Evolutionary conservation across 192 early-diverging fungal species (phyloP).

Genomic region (Mortierella hygrophila): DNA sequence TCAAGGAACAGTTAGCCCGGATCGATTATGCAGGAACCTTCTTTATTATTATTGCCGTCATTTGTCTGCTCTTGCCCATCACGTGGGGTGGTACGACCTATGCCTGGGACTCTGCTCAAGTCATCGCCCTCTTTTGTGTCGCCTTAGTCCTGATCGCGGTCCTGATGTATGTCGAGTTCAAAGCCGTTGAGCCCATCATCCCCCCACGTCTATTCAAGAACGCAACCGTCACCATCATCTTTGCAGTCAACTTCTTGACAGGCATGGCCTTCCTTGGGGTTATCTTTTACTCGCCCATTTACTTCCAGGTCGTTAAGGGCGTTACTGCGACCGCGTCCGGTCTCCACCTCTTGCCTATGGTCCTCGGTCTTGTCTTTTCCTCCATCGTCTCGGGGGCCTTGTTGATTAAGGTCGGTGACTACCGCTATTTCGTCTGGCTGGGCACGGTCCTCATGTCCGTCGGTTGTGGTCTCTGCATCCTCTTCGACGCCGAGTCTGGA

Average conservation of each 20-base stretch:
- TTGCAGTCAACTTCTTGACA: conserved; percentile 72
- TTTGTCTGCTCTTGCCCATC: conserved; percentile 78
- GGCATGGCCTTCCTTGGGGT: conserved; percentile 72
- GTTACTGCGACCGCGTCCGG: conserved; percentile 82
- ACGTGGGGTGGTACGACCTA: conserved; percentile 80
- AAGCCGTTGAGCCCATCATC: conserved; percentile 84
- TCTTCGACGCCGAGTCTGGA: conserved; percentile 55
- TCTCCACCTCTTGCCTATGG: conserved; percentile 78
- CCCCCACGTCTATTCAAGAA: conserved; percentile 72
- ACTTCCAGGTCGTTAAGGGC: conserved; percentile 86
- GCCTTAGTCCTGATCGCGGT: conserved; percentile 61
- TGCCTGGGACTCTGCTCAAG: conserved; percentile 73
- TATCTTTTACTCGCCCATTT: conserved; percentile 84
- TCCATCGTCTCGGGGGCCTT: conserved; percentile 75
- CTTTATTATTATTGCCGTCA: conserved; percentile 61
- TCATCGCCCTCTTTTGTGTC: conserved; percentile 69
- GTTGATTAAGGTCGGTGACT: conserved; percentile 67
- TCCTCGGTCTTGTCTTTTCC: conserved; percentile 78
- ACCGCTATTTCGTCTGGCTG: conserved; percentile 72
- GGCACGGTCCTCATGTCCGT: conserved; percentile 73
- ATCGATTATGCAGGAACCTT: conserved; percentile 78
- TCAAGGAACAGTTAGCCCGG: conserved; percentile 69
- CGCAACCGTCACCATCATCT: conserved; percentile 70
- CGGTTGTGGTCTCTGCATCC: conserved; percentile 73
- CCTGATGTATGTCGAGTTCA: conserved; percentile 71